Conservation (phyloP, 768 basidiomycete species). For the Omphalotus guepiniiformis region DNA sequence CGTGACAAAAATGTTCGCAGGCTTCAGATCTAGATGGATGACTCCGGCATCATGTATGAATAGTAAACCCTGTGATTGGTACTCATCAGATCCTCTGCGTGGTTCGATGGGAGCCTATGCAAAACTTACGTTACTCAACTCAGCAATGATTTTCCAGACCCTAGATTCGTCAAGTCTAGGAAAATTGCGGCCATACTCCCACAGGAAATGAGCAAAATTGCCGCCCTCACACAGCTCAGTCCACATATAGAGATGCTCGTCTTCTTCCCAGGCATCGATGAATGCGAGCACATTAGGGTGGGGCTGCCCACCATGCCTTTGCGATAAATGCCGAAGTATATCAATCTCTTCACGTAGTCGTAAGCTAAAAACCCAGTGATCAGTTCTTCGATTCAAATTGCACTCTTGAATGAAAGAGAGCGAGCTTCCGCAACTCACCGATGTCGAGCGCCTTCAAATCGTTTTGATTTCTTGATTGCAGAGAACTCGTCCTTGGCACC, state of each 20-base stretch:
- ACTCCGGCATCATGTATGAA: slow-evolving; percentile 89
- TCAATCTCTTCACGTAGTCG: slow-evolving; percentile 95
- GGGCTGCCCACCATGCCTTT: slow-evolving; percentile 33
- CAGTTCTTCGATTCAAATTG: slow-evolving; percentile 10
- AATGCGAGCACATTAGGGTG: slow-evolving; percentile 87
- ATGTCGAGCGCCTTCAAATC: slow-evolving; percentile 87
- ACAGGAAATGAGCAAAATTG: slow-evolving; percentile 86
- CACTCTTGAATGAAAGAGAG: slow-evolving; percentile 6
- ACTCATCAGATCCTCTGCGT: neutral
- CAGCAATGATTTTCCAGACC: slow-evolving; percentile 94
- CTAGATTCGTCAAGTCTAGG: slow-evolving; percentile 86
- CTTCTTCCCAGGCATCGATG: slow-evolving; percentile 95
- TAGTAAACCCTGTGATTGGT: slow-evolving; percentile 57
- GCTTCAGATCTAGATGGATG: slow-evolving; percentile 96
- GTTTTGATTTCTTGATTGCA: slow-evolving; percentile 93
- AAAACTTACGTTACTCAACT: slow-evolving; percentile 79
- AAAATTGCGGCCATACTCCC: slow-evolving; percentile 83
- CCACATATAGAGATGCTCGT: slow-evolving; percentile 82
- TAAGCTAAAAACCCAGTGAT: slow-evolving; percentile 41
- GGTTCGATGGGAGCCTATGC: neutral
- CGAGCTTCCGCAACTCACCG: slow-evolving; percentile 49
- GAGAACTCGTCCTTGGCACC: slow-evolving; percentile 50
- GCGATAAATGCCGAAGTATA: slow-evolving; percentile 72
- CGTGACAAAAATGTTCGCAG: slow-evolving; percentile 93
- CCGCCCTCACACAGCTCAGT: slow-evolving; percentile 94